Base-by-base conservation (phyloP, 2,329 filamentous ascomycete genomes). In the Colletotrichum sp. region DNA sequence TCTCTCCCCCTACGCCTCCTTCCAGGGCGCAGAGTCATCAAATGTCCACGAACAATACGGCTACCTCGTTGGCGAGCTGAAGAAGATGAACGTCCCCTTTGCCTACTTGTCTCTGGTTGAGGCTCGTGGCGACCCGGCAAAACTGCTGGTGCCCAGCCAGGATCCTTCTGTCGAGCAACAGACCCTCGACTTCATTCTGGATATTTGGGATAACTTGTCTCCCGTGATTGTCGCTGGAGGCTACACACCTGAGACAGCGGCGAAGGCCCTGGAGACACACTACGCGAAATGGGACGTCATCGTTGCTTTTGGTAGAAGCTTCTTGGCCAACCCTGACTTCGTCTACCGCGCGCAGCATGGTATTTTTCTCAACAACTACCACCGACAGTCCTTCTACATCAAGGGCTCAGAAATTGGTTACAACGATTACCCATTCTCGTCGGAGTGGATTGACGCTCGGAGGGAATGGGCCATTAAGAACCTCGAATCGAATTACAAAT, bases 131-230 rank as follows among this genome's bases (percentile, higher is more conserved):
- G 80, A 81, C 34, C 79, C 78, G 6, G 76, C 52, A 4, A 72
- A 69, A 65, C 52, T 72, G 2, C n/a, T 69, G 34, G 84, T 90
- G 16, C 80, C 84, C 12, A 86, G 86, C 13, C 83, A 81, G 70
- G 80, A 81, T 5, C 85, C 87, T 65, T 77, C 83, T 15, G 60
- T n/a, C 3, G 83, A 32, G n/a, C 44, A 72, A 34, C 49, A 9
- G 64, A 81, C 80, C 0, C 79, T 83, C 6, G 80, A 83, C n/a
- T 83, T 81, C 57, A 78, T 83, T 26, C 77, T 83, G 9, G 80
- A 83, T 16, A 67, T 78, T 10, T 83, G 81, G 81, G 75, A 82
- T 13, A 82, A 83, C 32, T 15, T 55, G 7, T 77, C 72, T 5
- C 82, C 82, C 0, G 80, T 83, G 0, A 78, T 83, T 3, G 80